Percentiles rank a stretch among this genome's conserved stretches.
Evolutionary conservation across 169 alveolate genomes (phyloP).

Genomic region (Cryptosporidium sp.): DNA sequence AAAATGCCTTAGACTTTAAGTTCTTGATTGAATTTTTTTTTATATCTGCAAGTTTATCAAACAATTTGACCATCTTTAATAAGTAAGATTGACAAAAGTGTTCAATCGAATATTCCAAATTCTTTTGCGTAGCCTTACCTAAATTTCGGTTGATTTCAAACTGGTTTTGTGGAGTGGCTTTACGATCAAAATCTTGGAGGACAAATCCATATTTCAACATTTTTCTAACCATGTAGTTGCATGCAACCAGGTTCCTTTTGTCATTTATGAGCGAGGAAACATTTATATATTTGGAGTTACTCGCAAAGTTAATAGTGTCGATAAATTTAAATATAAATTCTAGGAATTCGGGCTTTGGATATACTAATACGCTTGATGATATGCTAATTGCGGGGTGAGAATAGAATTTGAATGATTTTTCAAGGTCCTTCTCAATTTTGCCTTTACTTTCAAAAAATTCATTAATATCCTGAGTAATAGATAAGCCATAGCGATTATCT

Average conservation of each 20-base stretch:
- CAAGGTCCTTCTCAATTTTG: not conserved
- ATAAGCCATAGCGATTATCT: not conserved
- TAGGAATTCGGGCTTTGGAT: conserved; percentile 32
- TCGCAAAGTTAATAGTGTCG: not conserved
- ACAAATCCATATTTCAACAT: conserved; percentile 8
- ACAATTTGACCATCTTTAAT: not conserved
- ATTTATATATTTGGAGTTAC: not conserved
- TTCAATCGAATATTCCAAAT: not conserved
- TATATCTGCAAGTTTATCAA: not conserved
- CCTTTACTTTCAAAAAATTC: conserved; percentile 15
- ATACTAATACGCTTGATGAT: conserved; percentile 8
- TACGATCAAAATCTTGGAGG: not conserved
- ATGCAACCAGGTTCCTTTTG: conserved; percentile 8
- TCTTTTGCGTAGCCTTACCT: too few relatives aligned
- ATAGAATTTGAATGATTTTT: conserved; percentile 23
- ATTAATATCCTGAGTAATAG: conserved; percentile 23
- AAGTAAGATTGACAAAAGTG: conserved; percentile 12
- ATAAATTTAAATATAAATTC: not conserved
- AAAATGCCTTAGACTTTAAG: not conserved
- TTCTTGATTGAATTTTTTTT: not conserved
- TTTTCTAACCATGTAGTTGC: conserved; percentile 11
- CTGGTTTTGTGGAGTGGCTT: not conserved
- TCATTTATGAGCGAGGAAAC: not conserved
- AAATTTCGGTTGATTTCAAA: too few relatives aligned
- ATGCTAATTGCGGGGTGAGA: conserved; percentile 28